A percentile compares a stretch with the other conserved stretches of the same genome.
Evolutionary conservation across 2,329 filamentous ascomycete species (phyloP).

Genomic region (Cordyceps militaris): DNA sequence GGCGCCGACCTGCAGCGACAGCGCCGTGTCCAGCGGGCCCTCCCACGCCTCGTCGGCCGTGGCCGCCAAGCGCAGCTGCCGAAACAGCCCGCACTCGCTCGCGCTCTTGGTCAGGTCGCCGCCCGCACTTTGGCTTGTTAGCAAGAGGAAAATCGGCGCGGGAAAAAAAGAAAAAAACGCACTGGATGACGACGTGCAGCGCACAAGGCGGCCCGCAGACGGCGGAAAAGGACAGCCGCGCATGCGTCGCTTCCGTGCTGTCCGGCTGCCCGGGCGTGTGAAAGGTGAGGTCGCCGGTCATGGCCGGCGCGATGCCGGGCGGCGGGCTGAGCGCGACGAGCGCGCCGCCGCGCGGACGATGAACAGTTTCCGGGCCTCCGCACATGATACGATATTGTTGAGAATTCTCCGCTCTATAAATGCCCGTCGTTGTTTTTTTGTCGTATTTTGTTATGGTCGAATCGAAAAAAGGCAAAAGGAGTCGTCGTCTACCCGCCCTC

Average conservation of each 20-base stretch:
- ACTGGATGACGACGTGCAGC: slow-evolving; percentile 40
- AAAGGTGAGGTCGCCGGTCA: slow-evolving; percentile 35
- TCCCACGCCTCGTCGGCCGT: slow-evolving; percentile 23
- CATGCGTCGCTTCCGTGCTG: slow-evolving; percentile 35
- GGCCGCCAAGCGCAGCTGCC: slow-evolving; percentile 27
- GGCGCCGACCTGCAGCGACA: slow-evolving; percentile 38
- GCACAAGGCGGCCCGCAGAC: slow-evolving; percentile 18
- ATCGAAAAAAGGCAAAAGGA: not conserved
- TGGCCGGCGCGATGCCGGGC: slow-evolving; percentile 4
- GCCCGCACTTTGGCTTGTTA: slow-evolving; percentile 24
- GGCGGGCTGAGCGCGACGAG: slow-evolving; percentile 36
- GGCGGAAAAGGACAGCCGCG: slow-evolving; percentile 30
- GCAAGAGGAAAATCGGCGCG: not conserved
- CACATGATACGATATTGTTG: slow-evolving; percentile 29
- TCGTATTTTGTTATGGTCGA: no score
- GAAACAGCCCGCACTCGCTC: slow-evolving; percentile 36
- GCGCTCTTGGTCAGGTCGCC: slow-evolving; percentile 36
- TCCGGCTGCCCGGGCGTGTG: slow-evolving; percentile 34
- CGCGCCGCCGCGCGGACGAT: slow-evolving; percentile 37
- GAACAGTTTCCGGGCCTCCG: slow-evolving; percentile 34
- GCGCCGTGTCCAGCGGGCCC: slow-evolving; percentile 28
- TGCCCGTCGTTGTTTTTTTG: not conserved
- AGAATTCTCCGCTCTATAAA: not conserved
- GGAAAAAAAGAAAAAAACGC: not conserved
- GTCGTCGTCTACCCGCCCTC: not conserved